These are phyloP conservation scores for Pseudogymnoascus sp. DNA, from an alignment of 2,329 filamentous ascomycete genomes.

Conservation along the genomic window DNA sequence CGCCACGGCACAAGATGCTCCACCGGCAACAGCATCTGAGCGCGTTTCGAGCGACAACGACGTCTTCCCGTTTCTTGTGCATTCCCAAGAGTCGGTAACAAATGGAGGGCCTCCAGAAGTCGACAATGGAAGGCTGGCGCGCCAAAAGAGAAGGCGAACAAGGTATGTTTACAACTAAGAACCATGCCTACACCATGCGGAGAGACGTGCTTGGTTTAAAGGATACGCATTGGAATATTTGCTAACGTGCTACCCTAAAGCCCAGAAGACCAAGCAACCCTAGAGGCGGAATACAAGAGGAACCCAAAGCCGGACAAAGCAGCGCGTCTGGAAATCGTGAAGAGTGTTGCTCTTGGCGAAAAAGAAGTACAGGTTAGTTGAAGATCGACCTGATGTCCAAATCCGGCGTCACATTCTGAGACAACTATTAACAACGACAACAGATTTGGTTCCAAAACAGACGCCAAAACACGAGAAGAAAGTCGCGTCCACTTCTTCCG, in stretches of 20 bases:
- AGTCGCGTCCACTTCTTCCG: conserved; percentile 72
- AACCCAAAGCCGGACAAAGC: conserved; percentile 91
- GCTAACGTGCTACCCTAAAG: conserved; percentile 35
- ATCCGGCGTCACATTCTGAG: conserved; percentile 2
- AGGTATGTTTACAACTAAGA: conserved; percentile 39
- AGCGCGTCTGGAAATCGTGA: conserved; percentile 74
- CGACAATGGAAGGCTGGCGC: conserved; percentile 29
- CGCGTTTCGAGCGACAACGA: conserved; percentile 19
- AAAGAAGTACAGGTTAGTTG: conserved; percentile 86
- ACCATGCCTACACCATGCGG: neutral
- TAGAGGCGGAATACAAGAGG: conserved; percentile 74
- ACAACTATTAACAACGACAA: neutral
- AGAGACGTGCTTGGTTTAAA: neutral
- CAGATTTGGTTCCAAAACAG: conserved; percentile 98
- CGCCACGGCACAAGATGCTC: conserved; percentile 15
- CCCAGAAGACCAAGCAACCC: conserved; percentile 77
- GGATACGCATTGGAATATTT: neutral
- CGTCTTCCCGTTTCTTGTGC: conserved; percentile 17
- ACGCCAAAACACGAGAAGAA: conserved; percentile 83
- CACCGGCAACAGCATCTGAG: conserved; percentile 14
- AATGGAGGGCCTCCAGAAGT: conserved; percentile 20
- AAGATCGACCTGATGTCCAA: neutral
- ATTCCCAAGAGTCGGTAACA: conserved; percentile 14
- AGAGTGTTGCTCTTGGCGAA: conserved; percentile 79
- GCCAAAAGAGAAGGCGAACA: conserved; percentile 51